phyloP scores from a whole-genome alignment of 1,284 basidiomycete species.

The Fomitiporia mediterranea region DNA sequence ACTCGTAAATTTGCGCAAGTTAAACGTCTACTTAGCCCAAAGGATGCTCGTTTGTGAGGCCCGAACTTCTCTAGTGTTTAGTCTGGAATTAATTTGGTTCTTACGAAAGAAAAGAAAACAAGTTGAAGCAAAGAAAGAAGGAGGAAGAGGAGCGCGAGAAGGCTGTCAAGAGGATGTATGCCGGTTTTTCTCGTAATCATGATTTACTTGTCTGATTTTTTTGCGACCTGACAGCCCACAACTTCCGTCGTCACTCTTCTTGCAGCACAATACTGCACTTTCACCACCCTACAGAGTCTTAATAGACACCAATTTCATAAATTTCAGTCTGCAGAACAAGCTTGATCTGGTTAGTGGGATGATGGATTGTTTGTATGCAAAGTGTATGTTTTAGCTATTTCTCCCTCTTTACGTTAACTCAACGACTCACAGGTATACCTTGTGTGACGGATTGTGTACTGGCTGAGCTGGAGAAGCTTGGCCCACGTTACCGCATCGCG shows the following conservation, averaged over 20 bases:
- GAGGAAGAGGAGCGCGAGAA: slow-evolving; percentile 71
- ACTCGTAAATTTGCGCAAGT: slow-evolving; percentile 94
- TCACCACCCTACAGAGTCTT: slow-evolving; percentile 97
- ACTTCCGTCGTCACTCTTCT: slow-evolving; percentile 87
- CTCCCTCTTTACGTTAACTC: slow-evolving; percentile 5
- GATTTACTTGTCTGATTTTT: slow-evolving; percentile 1
- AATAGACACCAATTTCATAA: slow-evolving; percentile 99
- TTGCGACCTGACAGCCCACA: slow-evolving; percentile 50
- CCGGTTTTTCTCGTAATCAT: slow-evolving; percentile 18
- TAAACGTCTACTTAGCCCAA: slow-evolving; percentile 94
- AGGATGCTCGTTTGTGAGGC: slow-evolving; percentile 87
- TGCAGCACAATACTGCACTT: slow-evolving; percentile 93
- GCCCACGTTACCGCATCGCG: slow-evolving; percentile 93
- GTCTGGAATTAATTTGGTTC: slow-evolving; percentile 17
- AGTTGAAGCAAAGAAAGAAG: slow-evolving; percentile 73
- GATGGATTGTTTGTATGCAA: slow-evolving; percentile 99
- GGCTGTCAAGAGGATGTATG: slow-evolving; percentile 67
- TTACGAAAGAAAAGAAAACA: slow-evolving; percentile 67
- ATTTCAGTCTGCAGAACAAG: slow-evolving; percentile 98
- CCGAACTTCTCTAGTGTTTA: not conserved
- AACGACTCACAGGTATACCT: slow-evolving; percentile 65
- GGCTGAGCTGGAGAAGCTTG: slow-evolving; percentile 96
- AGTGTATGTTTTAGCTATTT: slow-evolving; percentile 59
- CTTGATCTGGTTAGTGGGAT: slow-evolving; percentile 94
- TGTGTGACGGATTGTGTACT: slow-evolving; percentile 99